Evolutionary conservation across 192 early-diverging fungal genomes (phyloP).

Genomic region (Rhizophlyctis rosea): DNA sequence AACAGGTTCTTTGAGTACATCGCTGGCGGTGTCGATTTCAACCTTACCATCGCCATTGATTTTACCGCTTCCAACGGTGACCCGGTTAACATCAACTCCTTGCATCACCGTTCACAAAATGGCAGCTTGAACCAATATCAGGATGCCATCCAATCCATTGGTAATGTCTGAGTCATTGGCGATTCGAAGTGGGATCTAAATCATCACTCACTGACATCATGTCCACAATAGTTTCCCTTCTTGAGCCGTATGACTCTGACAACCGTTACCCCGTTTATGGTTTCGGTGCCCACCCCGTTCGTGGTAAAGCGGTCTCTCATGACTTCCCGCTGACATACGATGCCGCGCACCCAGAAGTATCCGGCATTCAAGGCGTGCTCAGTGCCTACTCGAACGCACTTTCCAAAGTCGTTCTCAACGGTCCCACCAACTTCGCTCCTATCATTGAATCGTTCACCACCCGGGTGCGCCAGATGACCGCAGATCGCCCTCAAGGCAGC

Average conservation of each 20-base stretch:
- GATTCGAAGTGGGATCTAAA: not conserved
- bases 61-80: slow-evolving; percentile 56
- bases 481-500: too few species aligned
- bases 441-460: slow-evolving; percentile 14
- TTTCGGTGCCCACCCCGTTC: slow-evolving; percentile 46
- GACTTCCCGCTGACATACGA: slow-evolving; percentile 38
- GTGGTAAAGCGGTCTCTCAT: slow-evolving; percentile 39
- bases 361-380: slow-evolving; percentile 50
- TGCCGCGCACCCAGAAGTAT: slow-evolving; percentile 43
- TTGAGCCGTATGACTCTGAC: slow-evolving; percentile 53
- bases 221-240: not conserved
- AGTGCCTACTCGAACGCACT: slow-evolving; percentile 39
- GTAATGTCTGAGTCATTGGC: slow-evolving; percentile 40
- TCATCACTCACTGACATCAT: not conserved
- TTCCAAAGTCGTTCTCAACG: slow-evolving; percentile 33
- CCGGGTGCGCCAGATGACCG: not conserved
- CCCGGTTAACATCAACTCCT: slow-evolving; percentile 39
- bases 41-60: slow-evolving; percentile 49
- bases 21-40: slow-evolving; percentile 42
- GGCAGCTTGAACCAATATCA: slow-evolving; percentile 47
- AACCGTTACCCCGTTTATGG: slow-evolving; percentile 51
- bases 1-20: slow-evolving; percentile 52
- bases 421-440: slow-evolving; percentile 57
- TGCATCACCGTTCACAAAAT: slow-evolving; percentile 49
- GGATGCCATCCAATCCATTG: slow-evolving; percentile 45